These are phyloP conservation scores for Pneumocystis wakefieldiae DNA, from an alignment of 1,139 yeast species.

Conservation along the genomic window DNA sequence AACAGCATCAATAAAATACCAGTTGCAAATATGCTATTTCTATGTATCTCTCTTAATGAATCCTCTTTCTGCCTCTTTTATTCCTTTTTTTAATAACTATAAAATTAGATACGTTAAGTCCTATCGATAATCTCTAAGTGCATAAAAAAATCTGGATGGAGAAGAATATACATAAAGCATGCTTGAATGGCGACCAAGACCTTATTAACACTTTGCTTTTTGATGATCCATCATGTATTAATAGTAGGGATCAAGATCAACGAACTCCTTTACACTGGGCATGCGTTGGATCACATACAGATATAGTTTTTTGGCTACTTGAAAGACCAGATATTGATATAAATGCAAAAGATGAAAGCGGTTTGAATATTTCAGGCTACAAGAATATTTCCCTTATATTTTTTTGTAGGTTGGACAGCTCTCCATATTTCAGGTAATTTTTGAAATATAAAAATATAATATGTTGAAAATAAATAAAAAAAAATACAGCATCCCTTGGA, in stretches of 20 bases:
- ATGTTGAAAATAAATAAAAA: conserved; percentile 56
- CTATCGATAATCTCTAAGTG: background rate
- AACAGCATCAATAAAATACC: too few relatives aligned
- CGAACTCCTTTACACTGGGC: conserved; percentile 90
- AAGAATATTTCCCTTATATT: background rate
- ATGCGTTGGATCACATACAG: conserved; percentile 44
- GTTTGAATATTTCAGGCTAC: background rate
- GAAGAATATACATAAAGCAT: background rate
- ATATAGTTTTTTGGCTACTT: conserved; percentile 39
- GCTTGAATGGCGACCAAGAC: background rate
- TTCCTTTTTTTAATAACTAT: background rate
- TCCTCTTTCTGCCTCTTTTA: background rate
- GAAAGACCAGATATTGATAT: conserved; percentile 35
- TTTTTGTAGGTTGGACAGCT: background rate
- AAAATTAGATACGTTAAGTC: background rate
- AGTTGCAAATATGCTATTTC: too few relatives aligned
- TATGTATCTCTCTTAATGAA: too few relatives aligned
- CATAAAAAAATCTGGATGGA: background rate
- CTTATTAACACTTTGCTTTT: background rate
- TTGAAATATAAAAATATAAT: conserved; percentile 5
- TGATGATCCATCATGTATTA: background rate
- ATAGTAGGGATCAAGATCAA: conserved; percentile 47
- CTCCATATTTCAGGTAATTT: conserved; percentile 2
- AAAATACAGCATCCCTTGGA: conserved; percentile 74
- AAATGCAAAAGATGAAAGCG: conserved; percentile 60